Evolutionary conservation across 176 grass and related monocot genomes (phyloP), one percentile per base, ranked within the genome.

Genomic region (Puccinellia tenuiflora): DNA sequence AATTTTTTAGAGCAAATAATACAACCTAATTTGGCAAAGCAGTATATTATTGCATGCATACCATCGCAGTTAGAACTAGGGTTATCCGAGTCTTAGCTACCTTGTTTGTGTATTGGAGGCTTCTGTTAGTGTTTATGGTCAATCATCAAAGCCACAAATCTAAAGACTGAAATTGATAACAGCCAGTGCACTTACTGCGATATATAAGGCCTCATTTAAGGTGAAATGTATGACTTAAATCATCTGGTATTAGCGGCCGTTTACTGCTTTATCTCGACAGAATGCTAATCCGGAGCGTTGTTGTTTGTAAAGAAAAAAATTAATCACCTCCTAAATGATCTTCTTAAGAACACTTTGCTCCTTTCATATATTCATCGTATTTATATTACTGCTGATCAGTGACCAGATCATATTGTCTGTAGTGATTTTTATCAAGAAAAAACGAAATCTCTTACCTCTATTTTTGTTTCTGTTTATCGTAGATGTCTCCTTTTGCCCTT

Each of bases 401-500:
- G 26, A 48, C 11, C 26, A 75, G 28, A 47, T 11, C 20, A 83
- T 60, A 25, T 42, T 54, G 12, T 42, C 25, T 61, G 40, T 29
- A 20, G 12, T 45, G 18, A 45, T 21, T 47, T 46, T 28, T 35
- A 47, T 59, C 40, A 72, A 72, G 5, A 62, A 72, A 47, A 59
- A 42, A 39, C 4, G 1, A 42, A 11, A 48, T 33, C 0, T 74
- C 39, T 26, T 33, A 59, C 15, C 14, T 25, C 7, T 37, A 18
- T 16, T 59, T 17, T 77, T 59, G 3, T 0, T 8, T 1, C 16
- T 15, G 10, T 79, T 79, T 39, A 73, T 7, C 21, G 7, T 85
- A 57, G 29, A 64, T 26, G 12, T 84, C 72, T 68, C 35, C 62
- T 82, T 85, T 45, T 82, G 6, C 69, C 76, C 52, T 56, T 76